Conservation (phyloP, 148 eudicot species). For the Hydrangea macrophylla region DNA sequence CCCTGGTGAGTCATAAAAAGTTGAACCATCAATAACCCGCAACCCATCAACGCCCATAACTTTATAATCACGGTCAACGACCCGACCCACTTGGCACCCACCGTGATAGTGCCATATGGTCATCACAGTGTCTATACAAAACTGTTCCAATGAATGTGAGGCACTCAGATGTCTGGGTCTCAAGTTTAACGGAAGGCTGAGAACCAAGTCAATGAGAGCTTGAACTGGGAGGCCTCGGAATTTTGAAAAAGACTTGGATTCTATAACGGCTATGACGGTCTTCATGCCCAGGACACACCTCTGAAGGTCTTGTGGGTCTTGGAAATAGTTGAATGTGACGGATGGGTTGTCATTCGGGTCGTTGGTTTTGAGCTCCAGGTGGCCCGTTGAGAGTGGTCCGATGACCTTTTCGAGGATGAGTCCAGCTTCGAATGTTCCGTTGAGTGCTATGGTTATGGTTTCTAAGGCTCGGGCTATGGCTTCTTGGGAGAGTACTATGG, state of each 20-base stretch:
- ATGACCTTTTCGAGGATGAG: slow-evolving; percentile 47
- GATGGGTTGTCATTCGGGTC: slow-evolving; percentile 55
- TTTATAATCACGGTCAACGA: slow-evolving; percentile 52
- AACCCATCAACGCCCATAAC: slow-evolving; percentile 45
- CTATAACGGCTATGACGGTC: slow-evolving; percentile 40
- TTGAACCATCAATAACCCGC: slow-evolving; percentile 62
- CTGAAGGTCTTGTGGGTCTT: slow-evolving; percentile 50
- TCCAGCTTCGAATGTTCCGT: slow-evolving; percentile 26
- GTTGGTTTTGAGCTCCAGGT: slow-evolving; percentile 31
- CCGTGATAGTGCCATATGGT: slow-evolving; percentile 76
- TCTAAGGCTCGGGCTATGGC: neutral
- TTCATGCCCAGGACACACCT: slow-evolving; percentile 59
- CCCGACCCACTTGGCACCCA: slow-evolving; percentile 53
- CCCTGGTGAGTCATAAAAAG: slow-evolving; percentile 49
- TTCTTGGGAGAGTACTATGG: neutral
- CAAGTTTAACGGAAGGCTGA: slow-evolving; percentile 29
- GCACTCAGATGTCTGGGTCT: slow-evolving; percentile 25
- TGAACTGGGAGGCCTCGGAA: slow-evolving; percentile 36
- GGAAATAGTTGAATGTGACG: slow-evolving; percentile 67
- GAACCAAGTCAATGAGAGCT: slow-evolving; percentile 33
- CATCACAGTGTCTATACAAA: slow-evolving; percentile 58
- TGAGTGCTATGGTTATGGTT: neutral
- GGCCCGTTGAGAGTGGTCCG: slow-evolving; percentile 55
- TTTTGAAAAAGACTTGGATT: slow-evolving; percentile 38
- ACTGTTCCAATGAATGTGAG: slow-evolving; percentile 38